These are phyloP conservation scores for Rhizophora mangle DNA, from an alignment of 345 rosid species.

Conservation along the genomic window DNA sequence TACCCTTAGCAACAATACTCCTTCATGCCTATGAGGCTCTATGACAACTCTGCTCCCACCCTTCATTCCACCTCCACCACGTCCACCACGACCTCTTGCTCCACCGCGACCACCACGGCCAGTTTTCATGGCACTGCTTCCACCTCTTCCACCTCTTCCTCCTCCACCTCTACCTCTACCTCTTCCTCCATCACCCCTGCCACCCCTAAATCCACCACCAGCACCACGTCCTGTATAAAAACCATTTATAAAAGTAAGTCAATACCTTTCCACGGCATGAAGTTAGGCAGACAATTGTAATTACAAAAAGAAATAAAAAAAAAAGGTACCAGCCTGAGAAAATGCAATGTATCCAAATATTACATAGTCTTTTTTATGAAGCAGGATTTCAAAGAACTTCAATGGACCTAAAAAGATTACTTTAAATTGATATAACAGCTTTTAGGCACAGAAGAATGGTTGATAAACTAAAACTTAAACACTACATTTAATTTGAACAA, in stretches of 20 bases:
- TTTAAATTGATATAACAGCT: no score
- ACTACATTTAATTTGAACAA: not conserved
- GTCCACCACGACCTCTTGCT: conserved; percentile 49
- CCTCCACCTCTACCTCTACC: conserved; percentile 40
- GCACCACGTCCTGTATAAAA: conserved; percentile 12
- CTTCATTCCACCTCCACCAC: conserved; percentile 73
- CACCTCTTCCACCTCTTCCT: conserved; percentile 31
- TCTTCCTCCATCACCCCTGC: conserved; percentile 27
- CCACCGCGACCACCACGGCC: conserved; percentile 39
- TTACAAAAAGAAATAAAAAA: not conserved
- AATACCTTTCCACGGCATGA: not conserved
- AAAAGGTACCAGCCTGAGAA: not conserved
- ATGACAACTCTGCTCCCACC: conserved; percentile 85
- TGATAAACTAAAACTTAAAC: not conserved
- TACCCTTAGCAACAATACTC: conserved; percentile 85
- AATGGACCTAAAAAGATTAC: no score
- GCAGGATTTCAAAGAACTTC: no score
- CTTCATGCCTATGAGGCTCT: conserved; percentile 86
- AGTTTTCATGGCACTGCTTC: conserved; percentile 36
- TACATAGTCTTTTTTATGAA: no score
- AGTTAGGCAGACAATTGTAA: no score
- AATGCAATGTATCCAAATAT: no score
- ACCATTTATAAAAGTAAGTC: no score
- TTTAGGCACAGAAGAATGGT: not conserved
- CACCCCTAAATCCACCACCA: conserved; percentile 31